These are phyloP conservation scores for Sarcodon aspratus DNA, from an alignment of 768 basidiomycete species.

Conservation along the genomic window DNA sequence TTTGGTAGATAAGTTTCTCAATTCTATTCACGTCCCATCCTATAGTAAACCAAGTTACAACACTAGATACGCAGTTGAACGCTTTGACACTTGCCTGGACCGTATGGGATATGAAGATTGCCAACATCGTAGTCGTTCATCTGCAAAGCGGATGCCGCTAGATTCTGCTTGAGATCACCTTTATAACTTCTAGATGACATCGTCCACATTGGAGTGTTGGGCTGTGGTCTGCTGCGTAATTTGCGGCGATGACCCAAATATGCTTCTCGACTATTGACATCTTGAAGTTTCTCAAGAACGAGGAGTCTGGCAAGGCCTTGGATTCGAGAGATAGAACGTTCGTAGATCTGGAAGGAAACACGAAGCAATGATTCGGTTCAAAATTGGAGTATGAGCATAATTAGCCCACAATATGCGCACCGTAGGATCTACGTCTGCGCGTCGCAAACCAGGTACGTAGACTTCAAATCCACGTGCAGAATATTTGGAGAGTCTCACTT, in stretches of 20 bases:
- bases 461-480: constrained; percentile 42
- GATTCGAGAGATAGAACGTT: constrained; percentile 43
- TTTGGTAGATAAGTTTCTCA: constrained; percentile 45
- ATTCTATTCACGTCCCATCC: constrained; percentile 44
- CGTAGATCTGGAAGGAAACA: constrained; percentile 33
- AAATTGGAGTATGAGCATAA: not conserved
- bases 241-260: constrained; percentile 36
- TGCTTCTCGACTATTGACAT: constrained; percentile 27
- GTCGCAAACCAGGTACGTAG: constrained; percentile 37
- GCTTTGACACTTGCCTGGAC: no score
- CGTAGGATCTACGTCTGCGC: constrained; percentile 46
- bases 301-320: constrained; percentile 52
- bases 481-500: constrained; percentile 51
- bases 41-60: no score
- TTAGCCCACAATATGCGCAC: constrained; percentile 18
- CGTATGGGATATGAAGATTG: no score
- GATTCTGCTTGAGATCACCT: constrained; percentile 36
- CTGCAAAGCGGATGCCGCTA: no score
- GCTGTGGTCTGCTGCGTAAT: constrained; percentile 36
- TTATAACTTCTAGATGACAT: constrained; percentile 29
- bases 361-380: not conserved
- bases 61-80: no score
- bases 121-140: no score
- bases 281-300: constrained; percentile 45
- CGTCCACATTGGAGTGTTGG: constrained; percentile 13